Conservation (phyloP, 176 grass and related monocot genomes). For the Juncus inflexus region DNA sequence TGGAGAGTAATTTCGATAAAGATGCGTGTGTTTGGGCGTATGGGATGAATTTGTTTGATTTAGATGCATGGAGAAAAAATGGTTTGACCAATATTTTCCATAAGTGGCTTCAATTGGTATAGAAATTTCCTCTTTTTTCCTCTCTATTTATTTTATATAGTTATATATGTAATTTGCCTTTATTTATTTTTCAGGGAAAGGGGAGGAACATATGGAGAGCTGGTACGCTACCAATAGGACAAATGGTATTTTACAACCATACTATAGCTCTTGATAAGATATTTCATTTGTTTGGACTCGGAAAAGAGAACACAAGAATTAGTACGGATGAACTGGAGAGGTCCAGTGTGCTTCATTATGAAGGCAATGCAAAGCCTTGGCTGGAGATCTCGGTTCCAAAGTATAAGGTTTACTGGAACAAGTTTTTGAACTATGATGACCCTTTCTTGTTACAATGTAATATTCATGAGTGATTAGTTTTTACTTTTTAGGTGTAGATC, state of each 20-base stretch:
- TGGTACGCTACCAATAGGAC: conserved; percentile 65
- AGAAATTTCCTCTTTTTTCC: not conserved
- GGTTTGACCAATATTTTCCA: conserved; percentile 41
- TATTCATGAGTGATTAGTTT: conserved; percentile 36
- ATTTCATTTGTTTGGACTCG: conserved; percentile 72
- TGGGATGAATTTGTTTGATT: conserved; percentile 85
- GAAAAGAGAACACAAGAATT: conserved; percentile 23
- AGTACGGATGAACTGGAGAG: conserved; percentile 44
- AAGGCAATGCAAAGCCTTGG: conserved; percentile 76
- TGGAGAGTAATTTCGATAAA: conserved; percentile 46
- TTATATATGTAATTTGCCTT: not conserved
- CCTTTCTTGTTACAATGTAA: conserved; percentile 63
- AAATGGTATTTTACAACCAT: conserved; percentile 71
- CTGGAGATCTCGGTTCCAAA: conserved; percentile 60
- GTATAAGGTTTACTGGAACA: conserved; percentile 72
- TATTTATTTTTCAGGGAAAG: conserved; percentile 48
- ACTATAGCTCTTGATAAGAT: conserved; percentile 54
- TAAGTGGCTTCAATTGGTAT: conserved; percentile 72
- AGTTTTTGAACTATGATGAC: conserved; percentile 52
- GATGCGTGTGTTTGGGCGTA: conserved; percentile 64
- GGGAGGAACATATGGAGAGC: conserved; percentile 48
- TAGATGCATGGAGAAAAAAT: conserved; percentile 62
- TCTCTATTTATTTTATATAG: not conserved
- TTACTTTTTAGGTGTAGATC: not conserved
- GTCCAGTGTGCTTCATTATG: conserved; percentile 58